Percentiles rank a stretch among this genome's conserved stretches.
These are phyloP conservation scores for Trichoderma semiorbis DNA, from an alignment of 2,329 filamentous ascomycete species.

Conservation along the genomic window DNA sequence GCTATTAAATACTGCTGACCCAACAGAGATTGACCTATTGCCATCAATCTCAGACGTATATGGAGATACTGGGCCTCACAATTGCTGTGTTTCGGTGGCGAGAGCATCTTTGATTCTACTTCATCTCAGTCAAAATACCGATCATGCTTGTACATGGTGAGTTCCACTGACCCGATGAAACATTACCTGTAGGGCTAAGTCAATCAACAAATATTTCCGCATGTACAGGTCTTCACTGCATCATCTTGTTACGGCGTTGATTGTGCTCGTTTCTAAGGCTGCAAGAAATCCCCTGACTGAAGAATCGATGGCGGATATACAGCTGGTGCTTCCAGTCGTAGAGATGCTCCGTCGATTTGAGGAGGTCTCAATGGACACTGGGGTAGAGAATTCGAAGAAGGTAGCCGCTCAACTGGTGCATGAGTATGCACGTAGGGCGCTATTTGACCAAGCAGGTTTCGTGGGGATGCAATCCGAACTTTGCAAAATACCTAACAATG, in stretches of 20 bases:
- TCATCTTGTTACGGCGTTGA: not conserved
- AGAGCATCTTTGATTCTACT: constrained; percentile 1
- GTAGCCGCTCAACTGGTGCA: constrained; percentile 3
- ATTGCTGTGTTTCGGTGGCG: not conserved
- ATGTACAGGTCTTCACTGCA: not conserved
- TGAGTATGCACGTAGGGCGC: not conserved
- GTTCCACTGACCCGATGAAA: not conserved
- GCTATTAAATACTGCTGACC: not conserved
- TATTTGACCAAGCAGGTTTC: not conserved
- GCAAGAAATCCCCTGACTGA: not conserved
- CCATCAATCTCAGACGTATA: not conserved
- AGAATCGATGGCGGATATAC: constrained; percentile 1
- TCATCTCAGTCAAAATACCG: not conserved
- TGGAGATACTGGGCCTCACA: not conserved
- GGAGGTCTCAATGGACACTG: not conserved
- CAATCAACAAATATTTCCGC: not conserved
- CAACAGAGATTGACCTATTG: not conserved
- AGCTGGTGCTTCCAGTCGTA: not conserved
- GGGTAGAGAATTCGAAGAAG: not conserved
- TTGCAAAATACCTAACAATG: not conserved
- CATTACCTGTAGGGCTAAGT: not conserved
- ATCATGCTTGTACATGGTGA: constrained; percentile 2
- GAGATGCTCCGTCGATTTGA: constrained; percentile 1
- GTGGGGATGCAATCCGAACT: not conserved
- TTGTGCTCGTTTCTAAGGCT: not conserved